phyloP scores from a whole-genome alignment of 345 rosid species.

The Eucalyptus pauciflora region DNA sequence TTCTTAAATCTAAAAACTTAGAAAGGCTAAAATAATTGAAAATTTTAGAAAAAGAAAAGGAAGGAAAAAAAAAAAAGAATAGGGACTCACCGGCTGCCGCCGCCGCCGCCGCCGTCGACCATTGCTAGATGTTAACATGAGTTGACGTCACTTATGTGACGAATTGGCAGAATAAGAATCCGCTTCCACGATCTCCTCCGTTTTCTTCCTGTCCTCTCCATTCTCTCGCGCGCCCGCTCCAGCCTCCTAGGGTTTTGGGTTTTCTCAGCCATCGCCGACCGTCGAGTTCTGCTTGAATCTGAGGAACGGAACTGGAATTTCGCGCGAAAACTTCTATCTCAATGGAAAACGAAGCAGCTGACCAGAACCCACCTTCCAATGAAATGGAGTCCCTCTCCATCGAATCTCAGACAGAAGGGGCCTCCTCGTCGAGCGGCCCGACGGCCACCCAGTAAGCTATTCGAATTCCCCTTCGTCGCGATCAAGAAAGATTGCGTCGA shows the following conservation, averaged over 20 bases:
- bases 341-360: neutral
- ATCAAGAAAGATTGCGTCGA: neutral
- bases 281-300: neutral
- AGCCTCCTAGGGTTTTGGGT: neutral
- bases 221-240: neutral
- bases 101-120: neutral
- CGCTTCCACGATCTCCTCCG: neutral
- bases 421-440: conserved; percentile 5
- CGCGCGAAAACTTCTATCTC: too few species aligned
- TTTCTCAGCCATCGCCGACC: too few species aligned
- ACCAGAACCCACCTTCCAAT: neutral
- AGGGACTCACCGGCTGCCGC: neutral
- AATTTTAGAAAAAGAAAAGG: neutral
- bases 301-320: neutral
- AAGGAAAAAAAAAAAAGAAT: too few species aligned
- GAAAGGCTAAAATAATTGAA: neutral
- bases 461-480: neutral
- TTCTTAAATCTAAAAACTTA: neutral
- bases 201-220: neutral
- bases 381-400: neutral
- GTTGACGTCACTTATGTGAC: neutral
- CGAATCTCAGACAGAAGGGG: neutral
- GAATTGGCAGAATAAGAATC: too few species aligned
- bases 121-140: neutral
- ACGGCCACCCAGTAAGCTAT: conserved; percentile 8